Evolutionary conservation across 1,284 basidiomycete species (phyloP), one percentile per base, ranked within the genome.

Genomic region (Microbotryum silenes-acaulis): DNA sequence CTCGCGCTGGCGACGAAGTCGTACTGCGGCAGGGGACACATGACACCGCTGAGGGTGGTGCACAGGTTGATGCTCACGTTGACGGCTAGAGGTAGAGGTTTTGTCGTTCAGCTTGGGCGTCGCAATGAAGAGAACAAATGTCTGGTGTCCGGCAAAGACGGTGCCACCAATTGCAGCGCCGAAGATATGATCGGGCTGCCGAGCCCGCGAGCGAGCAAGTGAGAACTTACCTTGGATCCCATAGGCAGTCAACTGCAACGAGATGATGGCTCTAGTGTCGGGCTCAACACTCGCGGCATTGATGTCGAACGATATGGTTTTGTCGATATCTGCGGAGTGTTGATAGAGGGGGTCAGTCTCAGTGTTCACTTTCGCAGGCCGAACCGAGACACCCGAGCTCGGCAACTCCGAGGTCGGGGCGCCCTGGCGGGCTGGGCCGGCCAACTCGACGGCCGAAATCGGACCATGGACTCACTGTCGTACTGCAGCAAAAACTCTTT

Each of bases 11-110:
- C 90, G 23, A 83, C 85, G 72, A 94, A 91, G 72, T 90, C 88
- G 79, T 90, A 88, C 71, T 82, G 81, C 2, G 91, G 91, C 59
- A 94, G 79, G 0, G 91, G 90, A 73, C 91, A 96, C 14, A 94
- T 79, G n/a, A 84, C 85, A 44, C 89, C 89, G 61, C 78, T 74
- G 31, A 92, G 80, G 49, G 88, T 79, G 59, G 77, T 77, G 79
- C 91, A 94, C 37, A 94, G 70, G 63, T 79, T 69, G 66, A 92
- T 76, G 20, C 87, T 87, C 67, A 85, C 72, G 73, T 93, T 93
- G 70, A 91, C 71, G 16, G 85, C 82, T 42, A 42, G 31, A 31
- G 9, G 31, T 31, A 31, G 31, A 2, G 8, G 7, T 31, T 9
- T 31, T 31, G 31, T 31, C 14, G 16, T 12, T 42, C 37, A 42